phyloP scores from a whole-genome alignment of 192 early-diverging fungal genomes.

The Backusella morwellensis region DNA sequence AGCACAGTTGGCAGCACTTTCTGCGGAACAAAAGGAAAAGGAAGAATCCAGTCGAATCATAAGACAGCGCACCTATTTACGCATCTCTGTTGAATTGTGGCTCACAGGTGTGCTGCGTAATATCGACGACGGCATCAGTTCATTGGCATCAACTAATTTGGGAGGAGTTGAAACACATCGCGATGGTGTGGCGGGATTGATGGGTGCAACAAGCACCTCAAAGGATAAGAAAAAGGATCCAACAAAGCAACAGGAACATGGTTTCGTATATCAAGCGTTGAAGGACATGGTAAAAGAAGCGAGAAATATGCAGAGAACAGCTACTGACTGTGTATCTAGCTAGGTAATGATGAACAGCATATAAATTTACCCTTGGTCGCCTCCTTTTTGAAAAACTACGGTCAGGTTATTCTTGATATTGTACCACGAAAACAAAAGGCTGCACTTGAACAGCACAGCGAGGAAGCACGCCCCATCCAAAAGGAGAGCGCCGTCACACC shows the following conservation, averaged over 20 bases:
- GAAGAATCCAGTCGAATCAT: slow-evolving; percentile 74
- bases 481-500: slow-evolving; percentile 32
- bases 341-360: slow-evolving; percentile 47
- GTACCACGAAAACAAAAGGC: slow-evolving; percentile 42
- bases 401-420: slow-evolving; percentile 49
- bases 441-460: slow-evolving; percentile 33
- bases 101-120: slow-evolving; percentile 72
- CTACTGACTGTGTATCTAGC: slow-evolving; percentile 5
- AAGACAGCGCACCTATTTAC: slow-evolving; percentile 63
- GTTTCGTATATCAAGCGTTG: slow-evolving; percentile 49
- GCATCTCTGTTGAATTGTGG: slow-evolving; percentile 82
- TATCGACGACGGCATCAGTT: slow-evolving; percentile 58
- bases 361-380: slow-evolving; percentile 51
- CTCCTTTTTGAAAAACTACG: slow-evolving; percentile 56
- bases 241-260: slow-evolving; percentile 27
- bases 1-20: slow-evolving; percentile 57
- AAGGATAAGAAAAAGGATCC: slow-evolving; percentile 24
- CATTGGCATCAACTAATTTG: slow-evolving; percentile 37
- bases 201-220: slow-evolving; percentile 19
- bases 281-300: slow-evolving; percentile 46
- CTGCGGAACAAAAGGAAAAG: slow-evolving; percentile 80
- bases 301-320: background rate
- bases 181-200: slow-evolving; percentile 48
- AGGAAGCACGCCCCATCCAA: slow-evolving; percentile 15
- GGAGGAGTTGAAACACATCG: slow-evolving; percentile 42